These are phyloP conservation scores for Serendipita sp. DNA, from an alignment of 768 basidiomycete species.

Conservation along the genomic window DNA sequence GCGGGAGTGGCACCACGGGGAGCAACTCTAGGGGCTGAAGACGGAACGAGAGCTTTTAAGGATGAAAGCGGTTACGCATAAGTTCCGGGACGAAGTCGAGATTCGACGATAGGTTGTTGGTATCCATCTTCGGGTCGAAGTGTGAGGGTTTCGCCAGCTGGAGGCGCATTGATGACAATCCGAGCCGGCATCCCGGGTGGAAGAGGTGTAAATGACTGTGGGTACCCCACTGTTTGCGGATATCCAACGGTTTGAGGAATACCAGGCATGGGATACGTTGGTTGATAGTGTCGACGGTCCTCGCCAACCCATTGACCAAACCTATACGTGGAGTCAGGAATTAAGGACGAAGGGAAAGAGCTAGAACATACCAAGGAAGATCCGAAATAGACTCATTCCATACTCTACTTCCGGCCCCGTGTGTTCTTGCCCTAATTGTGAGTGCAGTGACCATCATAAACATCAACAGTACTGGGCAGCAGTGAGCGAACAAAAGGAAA, in stretches of 20 bases:
- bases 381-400: constrained; percentile 4
- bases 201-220: not conserved
- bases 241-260: not conserved
- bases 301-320: not conserved
- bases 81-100: not conserved
- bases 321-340: not conserved
- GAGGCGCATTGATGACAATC: not conserved
- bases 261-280: not conserved
- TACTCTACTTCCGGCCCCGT: not conserved
- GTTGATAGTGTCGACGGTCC: constrained; percentile 3
- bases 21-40: too few relatives aligned
- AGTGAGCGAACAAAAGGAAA: not conserved
- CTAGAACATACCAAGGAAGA: not conserved
- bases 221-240: not conserved
- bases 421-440: not conserved
- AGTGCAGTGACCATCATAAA: not conserved
- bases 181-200: not conserved
- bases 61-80: too few relatives aligned
- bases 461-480: not conserved
- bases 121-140: constrained; percentile 1
- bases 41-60: too few relatives aligned
- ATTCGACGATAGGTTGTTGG: not conserved
- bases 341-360: not conserved
- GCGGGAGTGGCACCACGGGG: too few relatives aligned
- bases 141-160: not conserved